Evolutionary conservation across 2,329 filamentous ascomycete genomes (phyloP).

Genomic region (Cercospora sesami): DNA sequence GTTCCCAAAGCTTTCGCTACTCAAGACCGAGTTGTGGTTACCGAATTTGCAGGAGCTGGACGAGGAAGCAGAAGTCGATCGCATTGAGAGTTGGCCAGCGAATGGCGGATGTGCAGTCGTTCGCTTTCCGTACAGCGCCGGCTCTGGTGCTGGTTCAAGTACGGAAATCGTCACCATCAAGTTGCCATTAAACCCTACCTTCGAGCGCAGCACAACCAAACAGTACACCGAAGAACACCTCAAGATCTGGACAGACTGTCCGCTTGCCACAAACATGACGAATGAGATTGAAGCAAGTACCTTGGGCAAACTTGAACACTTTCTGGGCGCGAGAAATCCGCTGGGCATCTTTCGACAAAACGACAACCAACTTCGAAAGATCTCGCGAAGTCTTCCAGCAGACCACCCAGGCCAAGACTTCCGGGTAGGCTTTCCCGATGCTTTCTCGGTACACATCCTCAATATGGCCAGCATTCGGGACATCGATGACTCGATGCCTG

Average conservation of each 20-base stretch:
- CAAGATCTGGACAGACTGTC: conserved; percentile 63
- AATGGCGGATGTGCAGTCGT: conserved; percentile 64
- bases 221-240: conserved; percentile 63
- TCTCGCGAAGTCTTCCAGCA: conserved; percentile 61
- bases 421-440: conserved; percentile 68
- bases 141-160: conserved; percentile 26
- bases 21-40: conserved; percentile 67
- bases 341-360: conserved; percentile 70
- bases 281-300: conserved; percentile 53
- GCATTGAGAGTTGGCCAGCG: conserved; percentile 50
- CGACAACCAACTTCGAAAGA: conserved; percentile 53
- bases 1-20: conserved; percentile 68
- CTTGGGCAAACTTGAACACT: conserved; percentile 62
- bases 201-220: conserved; percentile 57
- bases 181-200: conserved; percentile 64
- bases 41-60: conserved; percentile 52
- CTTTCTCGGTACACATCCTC: conserved; percentile 69
- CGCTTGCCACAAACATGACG: conserved; percentile 49
- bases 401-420: conserved; percentile 58
- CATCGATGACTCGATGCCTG: conserved; percentile 58
- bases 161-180: conserved; percentile 60
- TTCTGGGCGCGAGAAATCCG: conserved; percentile 65
- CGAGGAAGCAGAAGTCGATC: neutral
- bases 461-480: conserved; percentile 65
- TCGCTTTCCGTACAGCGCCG: conserved; percentile 59